phyloP scores from a whole-genome alignment of 1,284 basidiomycete species.

The Malassezia pachydermatis region DNA sequence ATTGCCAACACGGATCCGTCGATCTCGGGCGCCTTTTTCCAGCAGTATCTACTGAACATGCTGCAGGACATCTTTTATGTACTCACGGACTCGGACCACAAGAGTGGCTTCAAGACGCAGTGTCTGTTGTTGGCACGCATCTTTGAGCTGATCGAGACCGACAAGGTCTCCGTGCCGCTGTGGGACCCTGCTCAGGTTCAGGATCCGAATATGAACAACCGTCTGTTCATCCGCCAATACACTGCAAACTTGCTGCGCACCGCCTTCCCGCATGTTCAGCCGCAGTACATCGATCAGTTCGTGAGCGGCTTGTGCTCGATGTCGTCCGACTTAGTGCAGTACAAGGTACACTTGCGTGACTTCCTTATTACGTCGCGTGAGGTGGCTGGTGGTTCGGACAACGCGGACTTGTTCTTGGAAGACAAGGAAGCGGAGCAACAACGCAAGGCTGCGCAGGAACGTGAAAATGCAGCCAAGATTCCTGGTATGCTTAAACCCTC shows the following conservation, averaged over 20 bases:
- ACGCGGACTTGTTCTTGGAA: constrained; percentile 77
- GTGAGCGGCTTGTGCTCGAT: constrained; percentile 72
- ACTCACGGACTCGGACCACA: constrained; percentile 93
- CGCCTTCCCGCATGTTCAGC: constrained; percentile 42
- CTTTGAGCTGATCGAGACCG: constrained; percentile 82
- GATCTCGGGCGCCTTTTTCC: constrained; percentile 73
- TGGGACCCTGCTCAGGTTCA: constrained; percentile 65
- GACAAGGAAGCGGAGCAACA: constrained; percentile 83
- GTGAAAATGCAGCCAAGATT: constrained; percentile 78
- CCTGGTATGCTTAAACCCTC: constrained; percentile 94
- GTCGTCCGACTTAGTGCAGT: constrained; percentile 62
- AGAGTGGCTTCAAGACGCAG: constrained; percentile 59
- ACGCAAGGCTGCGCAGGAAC: constrained; percentile 64
- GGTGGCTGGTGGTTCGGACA: constrained; percentile 53
- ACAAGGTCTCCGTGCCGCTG: constrained; percentile 70
- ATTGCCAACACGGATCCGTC: constrained; percentile 70
- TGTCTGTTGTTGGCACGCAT: constrained; percentile 62
- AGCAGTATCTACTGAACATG: constrained; percentile 83
- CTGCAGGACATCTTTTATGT: constrained; percentile 96
- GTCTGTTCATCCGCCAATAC: constrained; percentile 75
- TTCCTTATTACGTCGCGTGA: constrained; percentile 57
- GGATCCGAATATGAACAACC: constrained; percentile 69
- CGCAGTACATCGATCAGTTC: constrained; percentile 48
- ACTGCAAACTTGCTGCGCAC: constrained; percentile 60
- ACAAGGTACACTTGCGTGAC: constrained; percentile 81